Conservation (phyloP, 2,329 filamentous ascomycete species). For the Grosmannia clavigera region DNA sequence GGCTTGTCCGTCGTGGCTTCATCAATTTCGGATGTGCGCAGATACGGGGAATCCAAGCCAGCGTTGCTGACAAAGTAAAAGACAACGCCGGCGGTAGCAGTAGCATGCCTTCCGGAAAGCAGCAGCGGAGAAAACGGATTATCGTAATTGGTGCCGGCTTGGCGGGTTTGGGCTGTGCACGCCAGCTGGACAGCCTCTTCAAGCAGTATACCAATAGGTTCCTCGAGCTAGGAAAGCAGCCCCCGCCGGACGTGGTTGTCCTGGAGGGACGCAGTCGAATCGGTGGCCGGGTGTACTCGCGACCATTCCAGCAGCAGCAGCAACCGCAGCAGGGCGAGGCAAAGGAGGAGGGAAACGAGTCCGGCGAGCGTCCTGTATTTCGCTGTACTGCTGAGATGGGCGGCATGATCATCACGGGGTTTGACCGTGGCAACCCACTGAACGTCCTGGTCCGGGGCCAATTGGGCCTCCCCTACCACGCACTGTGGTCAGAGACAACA, state of each 20-base stretch:
- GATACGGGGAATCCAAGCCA: neutral
- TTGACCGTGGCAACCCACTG: slow-evolving; percentile 87
- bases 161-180: slow-evolving; percentile 80
- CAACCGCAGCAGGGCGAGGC: slow-evolving; percentile 19
- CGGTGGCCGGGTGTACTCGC: slow-evolving; percentile 88
- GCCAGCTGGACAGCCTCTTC: slow-evolving; percentile 80
- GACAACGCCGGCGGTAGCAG: neutral
- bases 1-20: slow-evolving; percentile 81
- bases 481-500: slow-evolving; percentile 57
- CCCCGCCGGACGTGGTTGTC: slow-evolving; percentile 61
- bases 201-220: slow-evolving; percentile 63
- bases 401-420: slow-evolving; percentile 95
- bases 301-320: slow-evolving; percentile 47
- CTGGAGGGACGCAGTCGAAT: slow-evolving; percentile 80
- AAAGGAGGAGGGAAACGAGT: neutral
- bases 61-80: neutral
- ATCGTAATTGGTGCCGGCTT: slow-evolving; percentile 90
- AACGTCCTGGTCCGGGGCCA: slow-evolving; percentile 87
- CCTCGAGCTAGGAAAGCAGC: slow-evolving; percentile 49
- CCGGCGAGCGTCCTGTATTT: neutral
- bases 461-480: slow-evolving; percentile 74
- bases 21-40: slow-evolving; percentile 94
- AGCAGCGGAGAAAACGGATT: slow-evolving; percentile 50
- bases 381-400: slow-evolving; percentile 88
- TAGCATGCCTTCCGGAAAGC: neutral